Evolutionary conservation across 495 filamentous ascomycete genomes (phyloP).

Genomic region (Penicillium ucsense): DNA sequence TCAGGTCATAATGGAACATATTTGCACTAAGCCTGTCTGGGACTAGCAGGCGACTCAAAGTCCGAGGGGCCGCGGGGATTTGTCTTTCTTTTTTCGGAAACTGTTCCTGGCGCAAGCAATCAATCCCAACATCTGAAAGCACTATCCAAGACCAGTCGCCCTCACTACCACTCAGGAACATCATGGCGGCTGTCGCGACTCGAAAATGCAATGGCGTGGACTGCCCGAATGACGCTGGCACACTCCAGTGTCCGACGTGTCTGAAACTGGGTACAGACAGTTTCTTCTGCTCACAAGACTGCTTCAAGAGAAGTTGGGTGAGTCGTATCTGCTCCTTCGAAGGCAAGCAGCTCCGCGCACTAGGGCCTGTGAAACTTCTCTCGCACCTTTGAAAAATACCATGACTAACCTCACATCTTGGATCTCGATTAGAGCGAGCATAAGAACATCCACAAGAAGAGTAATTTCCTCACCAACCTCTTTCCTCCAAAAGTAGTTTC

Average conservation of each 20-base stretch:
- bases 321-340: constrained; percentile 15
- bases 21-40: not conserved
- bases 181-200: constrained; percentile 27
- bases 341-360: not conserved
- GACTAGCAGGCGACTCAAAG: not conserved
- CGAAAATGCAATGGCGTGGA: constrained; percentile 72
- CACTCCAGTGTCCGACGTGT: constrained; percentile 89
- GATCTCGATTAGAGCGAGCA: constrained; percentile 54
- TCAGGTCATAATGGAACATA: no score
- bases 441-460: constrained; percentile 77
- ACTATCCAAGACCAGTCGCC: not conserved
- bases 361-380: constrained; percentile 11
- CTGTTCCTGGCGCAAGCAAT: not conserved
- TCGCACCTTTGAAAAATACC: not conserved
- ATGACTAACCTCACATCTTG: not conserved
- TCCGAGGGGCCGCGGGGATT: constrained; percentile 5
- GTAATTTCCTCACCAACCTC: constrained; percentile 63
- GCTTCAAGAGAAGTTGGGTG: constrained; percentile 98
- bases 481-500: constrained; percentile 67
- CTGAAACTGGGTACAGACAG: constrained; percentile 82
- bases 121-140: not conserved
- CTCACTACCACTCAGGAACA: not conserved
- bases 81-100: constrained; percentile 3
- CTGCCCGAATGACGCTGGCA: constrained; percentile 73
- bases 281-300: constrained; percentile 97